phyloP scores from a whole-genome alignment of 345 rosid genomes.

The Rhodamnia rubescens region DNA sequence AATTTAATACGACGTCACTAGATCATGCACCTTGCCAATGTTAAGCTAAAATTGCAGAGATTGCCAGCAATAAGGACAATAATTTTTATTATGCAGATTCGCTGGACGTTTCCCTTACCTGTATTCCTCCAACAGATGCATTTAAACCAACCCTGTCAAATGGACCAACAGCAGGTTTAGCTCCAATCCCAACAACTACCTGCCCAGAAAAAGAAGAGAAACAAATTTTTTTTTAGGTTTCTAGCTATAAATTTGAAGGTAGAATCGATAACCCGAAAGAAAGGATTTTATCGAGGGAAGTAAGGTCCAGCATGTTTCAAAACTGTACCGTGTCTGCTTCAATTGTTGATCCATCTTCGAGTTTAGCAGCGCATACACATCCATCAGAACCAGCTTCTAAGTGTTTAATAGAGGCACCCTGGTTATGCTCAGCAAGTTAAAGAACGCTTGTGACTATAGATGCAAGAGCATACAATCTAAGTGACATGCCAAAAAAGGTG shows the following conservation, averaged over 20 bases:
- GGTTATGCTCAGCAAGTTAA: slow-evolving; percentile 1
- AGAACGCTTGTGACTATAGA: background rate
- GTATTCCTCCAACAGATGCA: slow-evolving; percentile 66
- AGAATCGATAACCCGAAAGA: background rate
- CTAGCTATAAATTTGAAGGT: background rate
- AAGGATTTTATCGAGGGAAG: background rate
- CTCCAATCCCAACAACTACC: slow-evolving; percentile 88
- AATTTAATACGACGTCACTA: background rate
- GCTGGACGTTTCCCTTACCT: slow-evolving; percentile 27
- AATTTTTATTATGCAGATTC: background rate
- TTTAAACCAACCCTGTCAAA: slow-evolving; percentile 64
- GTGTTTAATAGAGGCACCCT: slow-evolving; percentile 71
- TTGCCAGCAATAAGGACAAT: background rate
- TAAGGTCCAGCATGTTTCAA: background rate
- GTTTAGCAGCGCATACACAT: slow-evolving; percentile 58
- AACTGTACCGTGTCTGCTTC: slow-evolving; percentile 67
- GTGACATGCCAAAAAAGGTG: background rate
- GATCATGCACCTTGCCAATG: background rate
- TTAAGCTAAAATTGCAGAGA: background rate
- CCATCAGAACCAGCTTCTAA: slow-evolving; percentile 79
- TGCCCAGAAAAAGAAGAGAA: slow-evolving; percentile 11
- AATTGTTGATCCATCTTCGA: slow-evolving; percentile 73
- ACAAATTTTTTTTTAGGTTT: background rate
- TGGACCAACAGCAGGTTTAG: slow-evolving; percentile 74
- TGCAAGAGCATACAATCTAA: background rate